Percentiles rank a stretch among this genome's conserved stretches.
Conservation (phyloP, 495 filamentous ascomycete species). For the Tricharina praecox region DNA sequence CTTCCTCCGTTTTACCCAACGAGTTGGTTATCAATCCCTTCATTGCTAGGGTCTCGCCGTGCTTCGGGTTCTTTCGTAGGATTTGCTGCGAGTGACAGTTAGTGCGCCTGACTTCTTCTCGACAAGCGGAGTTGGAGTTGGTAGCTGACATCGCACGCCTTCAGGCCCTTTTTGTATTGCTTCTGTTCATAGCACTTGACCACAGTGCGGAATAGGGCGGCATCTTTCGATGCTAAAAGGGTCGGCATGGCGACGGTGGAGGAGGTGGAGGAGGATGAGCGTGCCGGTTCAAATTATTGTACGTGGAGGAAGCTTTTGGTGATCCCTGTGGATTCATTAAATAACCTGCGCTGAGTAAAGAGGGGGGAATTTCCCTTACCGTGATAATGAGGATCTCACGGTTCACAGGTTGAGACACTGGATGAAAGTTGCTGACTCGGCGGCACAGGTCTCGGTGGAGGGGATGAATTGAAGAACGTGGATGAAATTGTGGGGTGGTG, state of each 20-base stretch:
- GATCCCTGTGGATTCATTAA: too few relatives aligned
- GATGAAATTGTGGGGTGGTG: too few relatives aligned
- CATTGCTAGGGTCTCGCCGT: constrained; percentile 98
- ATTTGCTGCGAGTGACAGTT: constrained; percentile 50
- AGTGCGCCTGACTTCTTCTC: not conserved
- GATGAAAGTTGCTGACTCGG: too few relatives aligned
- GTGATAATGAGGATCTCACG: too few relatives aligned
- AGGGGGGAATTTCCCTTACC: too few relatives aligned
- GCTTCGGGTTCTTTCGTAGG: constrained; percentile 77
- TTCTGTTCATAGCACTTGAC: constrained; percentile 93
- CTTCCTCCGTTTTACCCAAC: constrained; percentile 77
- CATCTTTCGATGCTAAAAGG: constrained; percentile 76
- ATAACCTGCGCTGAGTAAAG: too few relatives aligned
- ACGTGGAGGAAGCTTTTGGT: too few relatives aligned
- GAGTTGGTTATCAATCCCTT: constrained; percentile 93
- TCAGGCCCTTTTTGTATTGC: constrained; percentile 82
- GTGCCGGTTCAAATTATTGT: too few relatives aligned
- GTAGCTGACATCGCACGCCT: constrained; percentile 15
- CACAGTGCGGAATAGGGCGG: constrained; percentile 79
- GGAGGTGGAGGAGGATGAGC: not conserved
- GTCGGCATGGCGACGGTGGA: constrained; percentile 32
- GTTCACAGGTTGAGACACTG: too few relatives aligned
- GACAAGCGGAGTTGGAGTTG: not conserved
- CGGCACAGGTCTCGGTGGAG: too few relatives aligned
- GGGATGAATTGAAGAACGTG: too few relatives aligned